phyloP scores from a whole-genome alignment of 768 basidiomycete species.

The Leccinellum rugosiceps region DNA sequence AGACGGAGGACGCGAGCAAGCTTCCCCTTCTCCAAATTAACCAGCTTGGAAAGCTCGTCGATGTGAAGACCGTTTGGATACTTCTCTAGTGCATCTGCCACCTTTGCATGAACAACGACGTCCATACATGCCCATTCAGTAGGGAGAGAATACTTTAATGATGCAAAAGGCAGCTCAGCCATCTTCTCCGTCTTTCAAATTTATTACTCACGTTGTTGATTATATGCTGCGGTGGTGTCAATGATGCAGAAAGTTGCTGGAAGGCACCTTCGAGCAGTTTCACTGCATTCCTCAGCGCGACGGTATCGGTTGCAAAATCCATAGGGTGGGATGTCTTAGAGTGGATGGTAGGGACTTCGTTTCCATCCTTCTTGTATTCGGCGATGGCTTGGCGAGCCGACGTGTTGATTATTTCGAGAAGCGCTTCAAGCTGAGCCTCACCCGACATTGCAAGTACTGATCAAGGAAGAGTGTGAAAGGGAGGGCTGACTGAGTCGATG shows the following conservation, averaged over 20 bases:
- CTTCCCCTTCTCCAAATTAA: not conserved
- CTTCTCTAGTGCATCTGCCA: not conserved
- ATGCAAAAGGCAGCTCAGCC: not conserved
- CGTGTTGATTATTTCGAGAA: constrained; percentile 28
- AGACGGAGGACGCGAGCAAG: constrained; percentile 27
- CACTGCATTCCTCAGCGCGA: constrained; percentile 24
- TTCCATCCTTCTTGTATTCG: constrained; percentile 23
- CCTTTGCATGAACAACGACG: constrained; percentile 11
- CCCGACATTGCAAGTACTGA: constrained; percentile 12
- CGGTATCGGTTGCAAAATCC: constrained; percentile 17
- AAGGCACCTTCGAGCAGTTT: constrained; percentile 26
- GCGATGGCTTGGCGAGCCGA: constrained; percentile 26
- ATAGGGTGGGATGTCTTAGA: constrained; percentile 22
- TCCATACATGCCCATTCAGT: constrained; percentile 27
- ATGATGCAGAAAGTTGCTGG: constrained; percentile 23
- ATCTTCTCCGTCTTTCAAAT: not conserved
- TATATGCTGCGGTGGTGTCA: constrained; percentile 28
- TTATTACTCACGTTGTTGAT: constrained; percentile 17
- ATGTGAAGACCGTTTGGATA: not conserved
- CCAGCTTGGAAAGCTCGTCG: not conserved
- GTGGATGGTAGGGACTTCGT: constrained; percentile 23
- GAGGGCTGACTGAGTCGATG: not conserved
- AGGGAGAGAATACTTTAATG: constrained; percentile 12
- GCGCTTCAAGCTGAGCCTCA: constrained; percentile 8
- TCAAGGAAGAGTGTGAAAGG: not conserved